These are phyloP conservation scores for Aureobasidium mangrovei DNA, from an alignment of 2,329 filamentous ascomycete genomes.

Conservation along the genomic window DNA sequence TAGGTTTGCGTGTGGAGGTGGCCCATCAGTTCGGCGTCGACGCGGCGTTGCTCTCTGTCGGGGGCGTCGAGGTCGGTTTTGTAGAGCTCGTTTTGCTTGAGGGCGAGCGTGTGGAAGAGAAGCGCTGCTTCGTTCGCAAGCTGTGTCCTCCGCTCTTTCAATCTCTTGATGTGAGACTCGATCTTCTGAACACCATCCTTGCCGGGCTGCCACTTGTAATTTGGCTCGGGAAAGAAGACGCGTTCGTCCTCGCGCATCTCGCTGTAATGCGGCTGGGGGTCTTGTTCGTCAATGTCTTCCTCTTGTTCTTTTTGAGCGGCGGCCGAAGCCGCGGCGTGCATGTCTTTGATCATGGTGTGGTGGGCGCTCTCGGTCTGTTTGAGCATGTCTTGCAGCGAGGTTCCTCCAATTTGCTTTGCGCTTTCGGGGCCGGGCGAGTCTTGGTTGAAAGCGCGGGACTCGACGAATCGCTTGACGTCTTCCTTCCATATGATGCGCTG, in stretches of 20 bases:
- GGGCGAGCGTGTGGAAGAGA: constrained; percentile 17
- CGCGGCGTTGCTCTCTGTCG: constrained; percentile 6
- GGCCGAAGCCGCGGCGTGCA: background rate
- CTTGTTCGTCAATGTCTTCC: constrained; percentile 11
- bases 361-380: background rate
- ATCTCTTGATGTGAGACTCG: constrained; percentile 13
- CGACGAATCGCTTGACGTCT: constrained; percentile 6
- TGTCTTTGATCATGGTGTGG: background rate
- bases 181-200: constrained; percentile 9
- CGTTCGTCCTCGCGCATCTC: constrained; percentile 16
- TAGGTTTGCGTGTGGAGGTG: constrained; percentile 17
- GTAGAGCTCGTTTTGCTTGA: constrained; percentile 16
- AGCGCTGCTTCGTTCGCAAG: constrained; percentile 17
- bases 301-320: background rate
- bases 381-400: constrained; percentile 5
- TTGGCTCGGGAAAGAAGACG: constrained; percentile 14
- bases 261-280: constrained; percentile 16
- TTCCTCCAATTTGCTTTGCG: background rate
- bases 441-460: background rate
- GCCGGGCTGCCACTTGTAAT: constrained; percentile 16
- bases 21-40: constrained; percentile 15
- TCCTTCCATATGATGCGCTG: constrained; percentile 2
- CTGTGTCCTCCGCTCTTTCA: constrained; percentile 9
- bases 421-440: background rate
- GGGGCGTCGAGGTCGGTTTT: constrained; percentile 1